These are phyloP conservation scores for Populus hybrid DNA, from an alignment of 441 rosid species.

Conservation along the genomic window DNA sequence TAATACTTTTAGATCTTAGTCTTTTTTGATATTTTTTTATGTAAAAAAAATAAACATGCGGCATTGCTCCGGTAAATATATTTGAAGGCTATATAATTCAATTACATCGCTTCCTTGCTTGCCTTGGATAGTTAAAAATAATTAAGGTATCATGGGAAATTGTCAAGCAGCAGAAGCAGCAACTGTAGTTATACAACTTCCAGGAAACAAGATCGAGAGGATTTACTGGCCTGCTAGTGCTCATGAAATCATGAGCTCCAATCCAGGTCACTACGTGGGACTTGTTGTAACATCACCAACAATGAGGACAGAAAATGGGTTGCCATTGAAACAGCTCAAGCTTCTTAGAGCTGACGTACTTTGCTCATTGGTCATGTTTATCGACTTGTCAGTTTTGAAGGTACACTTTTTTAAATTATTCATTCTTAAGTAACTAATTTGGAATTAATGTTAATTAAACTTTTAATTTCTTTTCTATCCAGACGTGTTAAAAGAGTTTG, in stretches of 20 bases:
- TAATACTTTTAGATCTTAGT: too few species aligned
- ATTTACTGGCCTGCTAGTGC: slow-evolving; percentile 75
- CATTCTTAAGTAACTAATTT: not conserved
- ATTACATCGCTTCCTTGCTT: not conserved
- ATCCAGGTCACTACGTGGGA: slow-evolving; percentile 87
- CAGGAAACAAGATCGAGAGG: slow-evolving; percentile 66
- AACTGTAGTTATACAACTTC: slow-evolving; percentile 73
- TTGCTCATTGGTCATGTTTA: slow-evolving; percentile 70
- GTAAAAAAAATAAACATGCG: too few species aligned
- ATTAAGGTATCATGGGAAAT: slow-evolving; percentile 50
- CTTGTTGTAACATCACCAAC: slow-evolving; percentile 55
- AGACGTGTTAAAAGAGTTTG: slow-evolving; percentile 80
- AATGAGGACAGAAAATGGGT: slow-evolving; percentile 39
- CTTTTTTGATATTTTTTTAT: too few species aligned
- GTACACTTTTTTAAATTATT: slow-evolving; percentile 14
- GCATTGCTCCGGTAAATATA: too few species aligned
- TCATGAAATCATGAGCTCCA: slow-evolving; percentile 57
- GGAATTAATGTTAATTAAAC: too few species aligned
- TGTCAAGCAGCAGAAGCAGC: slow-evolving; percentile 93
- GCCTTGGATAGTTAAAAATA: slow-evolving; percentile 3
- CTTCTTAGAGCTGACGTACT: slow-evolving; percentile 75
- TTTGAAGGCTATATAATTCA: too few species aligned
- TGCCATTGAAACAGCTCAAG: slow-evolving; percentile 71
- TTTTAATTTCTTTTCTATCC: not conserved
- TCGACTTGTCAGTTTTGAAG: slow-evolving; percentile 82